Percentiles rank a stretch among this genome's conserved stretches.
phyloP scores from a whole-genome alignment of 805 yeast genomes.

The Wickerhamomyces sydowiorum region DNA sequence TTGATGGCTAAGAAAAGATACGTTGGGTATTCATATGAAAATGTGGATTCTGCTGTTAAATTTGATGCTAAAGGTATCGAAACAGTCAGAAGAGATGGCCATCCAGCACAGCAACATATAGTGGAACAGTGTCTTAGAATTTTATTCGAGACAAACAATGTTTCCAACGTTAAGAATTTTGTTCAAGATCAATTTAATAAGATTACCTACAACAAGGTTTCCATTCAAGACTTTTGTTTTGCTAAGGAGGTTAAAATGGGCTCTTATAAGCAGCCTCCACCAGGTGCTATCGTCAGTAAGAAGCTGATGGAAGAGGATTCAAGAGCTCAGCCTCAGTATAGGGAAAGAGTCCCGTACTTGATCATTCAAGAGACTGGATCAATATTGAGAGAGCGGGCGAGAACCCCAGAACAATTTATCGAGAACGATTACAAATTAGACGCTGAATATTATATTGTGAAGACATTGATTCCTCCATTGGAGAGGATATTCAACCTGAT shows the following conservation, averaged over 20 bases:
- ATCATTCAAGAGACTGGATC: constrained; percentile 59
- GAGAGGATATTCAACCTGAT: constrained; percentile 75
- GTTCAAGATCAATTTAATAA: constrained; percentile 62
- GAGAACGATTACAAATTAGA: constrained; percentile 48
- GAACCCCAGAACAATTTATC: constrained; percentile 74
- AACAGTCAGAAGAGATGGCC: constrained; percentile 90
- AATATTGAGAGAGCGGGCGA: constrained; percentile 68
- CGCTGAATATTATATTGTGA: constrained; percentile 76
- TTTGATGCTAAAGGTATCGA: constrained; percentile 98
- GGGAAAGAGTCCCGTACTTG: constrained; percentile 83
- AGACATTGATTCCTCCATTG: constrained; percentile 84
- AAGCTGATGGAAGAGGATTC: constrained; percentile 57
- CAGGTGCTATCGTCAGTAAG: constrained; percentile 84
- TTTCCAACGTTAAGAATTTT: constrained; percentile 64
- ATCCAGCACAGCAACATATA: constrained; percentile 84
- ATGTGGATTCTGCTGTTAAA: constrained; percentile 40
- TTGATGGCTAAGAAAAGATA: constrained; percentile 83
- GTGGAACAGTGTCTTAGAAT: constrained; percentile 63
- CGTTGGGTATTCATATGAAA: constrained; percentile 79
- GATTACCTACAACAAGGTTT: constrained; percentile 55
- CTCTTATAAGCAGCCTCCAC: constrained; percentile 78
- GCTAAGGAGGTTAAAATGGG: constrained; percentile 88
- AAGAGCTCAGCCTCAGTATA: constrained; percentile 78
- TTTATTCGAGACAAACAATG: constrained; percentile 66
- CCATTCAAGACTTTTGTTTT: constrained; percentile 82